Evolutionary conservation across 176 grass and related monocot genomes (phyloP).

Genomic region (Cenchrus americanus): DNA sequence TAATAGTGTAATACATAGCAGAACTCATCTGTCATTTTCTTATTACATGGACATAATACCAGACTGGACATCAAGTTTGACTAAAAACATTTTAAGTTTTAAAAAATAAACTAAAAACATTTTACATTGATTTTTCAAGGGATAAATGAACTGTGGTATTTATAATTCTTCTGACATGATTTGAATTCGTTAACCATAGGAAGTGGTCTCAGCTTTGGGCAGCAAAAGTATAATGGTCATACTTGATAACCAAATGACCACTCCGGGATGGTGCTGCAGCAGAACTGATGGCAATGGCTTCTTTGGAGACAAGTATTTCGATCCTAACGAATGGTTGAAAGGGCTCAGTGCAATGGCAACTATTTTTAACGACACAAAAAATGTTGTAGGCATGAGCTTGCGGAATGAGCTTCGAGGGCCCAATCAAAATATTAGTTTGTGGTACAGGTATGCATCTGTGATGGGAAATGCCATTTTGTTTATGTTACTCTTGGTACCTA

Average conservation of each 20-base stretch:
- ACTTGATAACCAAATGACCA: constrained; percentile 97
- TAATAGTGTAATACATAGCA: background rate
- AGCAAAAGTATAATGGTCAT: constrained; percentile 88
- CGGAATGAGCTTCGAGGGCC: constrained; percentile 86
- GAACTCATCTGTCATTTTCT: background rate
- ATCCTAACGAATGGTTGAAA: constrained; percentile 82
- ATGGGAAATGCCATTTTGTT: background rate
- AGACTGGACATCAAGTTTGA: constrained; percentile 5
- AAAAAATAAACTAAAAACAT: background rate
- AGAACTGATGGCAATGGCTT: constrained; percentile 72
- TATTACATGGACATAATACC: constrained; percentile 13
- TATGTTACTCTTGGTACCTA: constrained; percentile 17
- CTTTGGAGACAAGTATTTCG: constrained; percentile 91
- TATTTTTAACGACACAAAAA: constrained; percentile 67
- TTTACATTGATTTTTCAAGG: background rate
- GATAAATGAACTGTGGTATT: background rate
- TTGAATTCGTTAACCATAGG: constrained; percentile 46
- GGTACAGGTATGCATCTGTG: constrained; percentile 76
- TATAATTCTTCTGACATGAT: constrained; percentile 17
- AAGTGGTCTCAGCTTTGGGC: constrained; percentile 71
- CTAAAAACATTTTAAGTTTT: background rate
- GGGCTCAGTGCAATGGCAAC: constrained; percentile 73
- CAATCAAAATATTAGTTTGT: constrained; percentile 76
- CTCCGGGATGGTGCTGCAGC: constrained; percentile 88
- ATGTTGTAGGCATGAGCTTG: constrained; percentile 94